Percentiles rank a stretch among this genome's conserved stretches.
Evolutionary conservation across 1,284 basidiomycete species (phyloP).

Genomic region (Cerioporus squamosus): DNA sequence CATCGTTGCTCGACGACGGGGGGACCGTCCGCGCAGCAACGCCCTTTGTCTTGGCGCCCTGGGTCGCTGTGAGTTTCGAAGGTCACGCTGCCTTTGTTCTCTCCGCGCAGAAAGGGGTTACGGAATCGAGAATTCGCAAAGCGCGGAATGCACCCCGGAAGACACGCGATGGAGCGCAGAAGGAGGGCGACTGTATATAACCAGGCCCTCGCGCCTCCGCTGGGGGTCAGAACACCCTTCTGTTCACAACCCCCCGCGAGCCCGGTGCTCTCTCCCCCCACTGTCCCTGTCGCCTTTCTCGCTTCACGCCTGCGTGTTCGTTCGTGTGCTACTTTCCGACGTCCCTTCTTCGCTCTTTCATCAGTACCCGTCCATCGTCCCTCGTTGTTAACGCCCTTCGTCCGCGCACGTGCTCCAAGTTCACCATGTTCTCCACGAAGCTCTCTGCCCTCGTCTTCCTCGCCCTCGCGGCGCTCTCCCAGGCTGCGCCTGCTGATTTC

Average conservation of each 20-base stretch:
- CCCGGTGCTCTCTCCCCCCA: constrained; percentile 19
- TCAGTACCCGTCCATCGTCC: too few species aligned
- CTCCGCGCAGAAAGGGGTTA: not conserved
- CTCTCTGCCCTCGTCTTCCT: constrained; percentile 19
- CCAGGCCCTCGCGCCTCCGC: not conserved
- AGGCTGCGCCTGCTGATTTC: constrained; percentile 33
- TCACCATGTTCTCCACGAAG: constrained; percentile 21
- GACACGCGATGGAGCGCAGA: not conserved
- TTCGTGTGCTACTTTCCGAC: constrained; percentile 3
- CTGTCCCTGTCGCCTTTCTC: constrained; percentile 1
- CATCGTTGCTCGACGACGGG: constrained; percentile 23
- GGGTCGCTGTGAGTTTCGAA: too few species aligned
- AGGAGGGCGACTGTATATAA: constrained; percentile 7
- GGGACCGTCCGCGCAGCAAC: not conserved
- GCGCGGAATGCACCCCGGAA: constrained; percentile 2
- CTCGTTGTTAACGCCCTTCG: not conserved
- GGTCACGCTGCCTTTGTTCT: too few species aligned
- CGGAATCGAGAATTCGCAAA: too few species aligned
- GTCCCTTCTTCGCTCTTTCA: not conserved
- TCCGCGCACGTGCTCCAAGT: not conserved
- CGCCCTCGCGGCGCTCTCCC: constrained; percentile 16
- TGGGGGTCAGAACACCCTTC: constrained; percentile 9
- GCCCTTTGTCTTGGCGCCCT: not conserved
- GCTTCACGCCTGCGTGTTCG: constrained; percentile 10
- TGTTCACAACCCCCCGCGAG: constrained; percentile 17